Base-by-base conservation (phyloP, 805 yeast species). In the Blastobotrys americana region DNA sequence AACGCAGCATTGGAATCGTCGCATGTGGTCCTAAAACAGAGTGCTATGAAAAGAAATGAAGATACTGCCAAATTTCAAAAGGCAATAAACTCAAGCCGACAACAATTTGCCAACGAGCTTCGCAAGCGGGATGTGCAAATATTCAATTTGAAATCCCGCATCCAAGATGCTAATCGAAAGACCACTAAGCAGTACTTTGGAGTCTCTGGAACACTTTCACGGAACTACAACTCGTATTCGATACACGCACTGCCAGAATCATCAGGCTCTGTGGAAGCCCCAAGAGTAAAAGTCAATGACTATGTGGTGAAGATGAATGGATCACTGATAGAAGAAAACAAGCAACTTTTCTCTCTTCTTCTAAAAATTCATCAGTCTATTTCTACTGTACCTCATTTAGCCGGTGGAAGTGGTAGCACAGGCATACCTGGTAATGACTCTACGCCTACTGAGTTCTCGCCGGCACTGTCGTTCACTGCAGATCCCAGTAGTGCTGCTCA, bases 111-210 rank as follows among this genome's bases (percentile, higher is more conserved):
- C 17, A 54, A 46, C 20, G 59, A 55, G 20, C 41, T 55, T 36
- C 42, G 59, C 15, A 55, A 44, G 35, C 35, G 57, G 5, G 59
- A 55, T 40, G 46, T 55, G 22, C 54, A 54, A 19, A 42, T 55
- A 18, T 47, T 47, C 5, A 18, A 46, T 20, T 36, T 55, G 37
- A 50, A 48, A 28, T 55, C 51, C n/a, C 48, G 56, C 23, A 23
- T 52, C 5, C 47, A 43, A 18, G 55, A 53, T 34, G 46, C 52
- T n/a, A 23, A 46, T n/a, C 28, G 43, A 17, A n/a, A 37, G 3
- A 19, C n/a, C 9, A 15, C 39, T 39, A 9, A 25, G 38, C 10
- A 34, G 39, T 8, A 41, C 13, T 23, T 23, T 3, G 47, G 44
- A 16, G 44, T 50, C n/a, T 33, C 49, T 25, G 49, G 56, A 22